Conservation (phyloP, 1,284 basidiomycete species). For the Gomphus bonarii region DNA sequence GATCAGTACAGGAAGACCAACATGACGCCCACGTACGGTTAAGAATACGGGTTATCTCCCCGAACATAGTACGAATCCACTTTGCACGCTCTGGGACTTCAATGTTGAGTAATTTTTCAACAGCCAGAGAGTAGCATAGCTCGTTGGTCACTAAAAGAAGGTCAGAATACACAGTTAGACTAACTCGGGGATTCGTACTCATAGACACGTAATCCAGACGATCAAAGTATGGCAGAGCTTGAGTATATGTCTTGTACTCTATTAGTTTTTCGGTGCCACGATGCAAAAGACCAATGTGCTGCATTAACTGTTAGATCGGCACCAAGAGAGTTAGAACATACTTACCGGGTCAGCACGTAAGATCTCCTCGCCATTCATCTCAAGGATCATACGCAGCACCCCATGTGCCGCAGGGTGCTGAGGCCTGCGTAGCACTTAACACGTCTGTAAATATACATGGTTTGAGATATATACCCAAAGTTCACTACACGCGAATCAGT, state of each 20-base stretch:
- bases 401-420: conserved; percentile 99
- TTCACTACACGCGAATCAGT: conserved; percentile 47
- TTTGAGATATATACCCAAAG: conserved; percentile 56
- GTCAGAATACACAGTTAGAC: not conserved
- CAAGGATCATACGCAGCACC: conserved; percentile 94
- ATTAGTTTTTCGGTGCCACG: conserved; percentile 98
- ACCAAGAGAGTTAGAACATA: conserved; percentile 13
- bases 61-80: conserved; percentile 97
- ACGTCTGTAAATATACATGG: not conserved
- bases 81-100: conserved; percentile 97
- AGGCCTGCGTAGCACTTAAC: conserved; percentile 39
- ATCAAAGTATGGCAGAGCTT: conserved; percentile 99
- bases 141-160: conserved; percentile 80
- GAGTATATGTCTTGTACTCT: conserved; percentile 98
- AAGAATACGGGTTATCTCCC: conserved; percentile 92
- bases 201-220: conserved; percentile 98
- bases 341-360: conserved; percentile 80
- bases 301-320: conserved; percentile 10
- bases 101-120: conserved; percentile 98
- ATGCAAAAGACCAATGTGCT: conserved; percentile 96
- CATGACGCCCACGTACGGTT: conserved; percentile 54
- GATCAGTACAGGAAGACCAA: not conserved
- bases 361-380: conserved; percentile 96
- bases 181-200: conserved; percentile 51
- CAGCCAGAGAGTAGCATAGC: conserved; percentile 92